These are phyloP conservation scores for Penicillium sp. DNA, from an alignment of 2,329 filamentous ascomycete genomes.

Conservation along the genomic window DNA sequence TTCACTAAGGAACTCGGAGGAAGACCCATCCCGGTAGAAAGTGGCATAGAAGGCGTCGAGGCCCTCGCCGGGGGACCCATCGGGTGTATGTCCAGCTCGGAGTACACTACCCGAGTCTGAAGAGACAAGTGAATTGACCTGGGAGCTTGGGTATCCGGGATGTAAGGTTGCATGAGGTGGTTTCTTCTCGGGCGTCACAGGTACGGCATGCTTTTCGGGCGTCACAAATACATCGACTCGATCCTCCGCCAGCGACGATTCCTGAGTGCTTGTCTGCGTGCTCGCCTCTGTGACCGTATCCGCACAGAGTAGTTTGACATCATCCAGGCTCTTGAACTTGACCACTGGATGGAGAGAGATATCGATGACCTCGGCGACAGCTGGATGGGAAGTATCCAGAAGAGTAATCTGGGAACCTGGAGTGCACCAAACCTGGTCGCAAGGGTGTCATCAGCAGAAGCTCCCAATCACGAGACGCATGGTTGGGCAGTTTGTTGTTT, in stretches of 20 bases:
- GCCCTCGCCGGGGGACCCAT: not conserved
- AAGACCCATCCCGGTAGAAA: not conserved
- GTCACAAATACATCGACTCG: not conserved
- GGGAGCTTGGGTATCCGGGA: not conserved
- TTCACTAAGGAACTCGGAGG: not conserved
- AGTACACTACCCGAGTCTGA: not conserved
- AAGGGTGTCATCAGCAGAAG: not conserved
- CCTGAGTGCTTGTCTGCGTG: not conserved
- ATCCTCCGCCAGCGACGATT: too few relatives aligned
- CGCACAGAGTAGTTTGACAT: not conserved
- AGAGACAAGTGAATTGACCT: not conserved
- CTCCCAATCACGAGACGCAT: not conserved
- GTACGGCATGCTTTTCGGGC: not conserved
- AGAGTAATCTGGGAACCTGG: slow-evolving; percentile 27
- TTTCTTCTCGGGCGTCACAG: not conserved
- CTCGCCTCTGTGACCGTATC: too few relatives aligned
- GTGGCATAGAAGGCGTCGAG: not conserved
- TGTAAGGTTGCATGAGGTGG: not conserved
- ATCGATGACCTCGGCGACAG: not conserved
- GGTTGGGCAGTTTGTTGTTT: not conserved
- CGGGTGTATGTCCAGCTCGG: not conserved
- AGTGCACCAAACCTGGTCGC: slow-evolving; percentile 24
- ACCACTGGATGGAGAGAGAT: not conserved
- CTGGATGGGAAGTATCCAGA: slow-evolving; percentile 18
- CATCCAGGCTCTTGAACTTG: not conserved